Percentiles rank a stretch among this genome's conserved stretches.
phyloP scores from a whole-genome alignment of 169 alveolate species.

The Theileria annulata region DNA sequence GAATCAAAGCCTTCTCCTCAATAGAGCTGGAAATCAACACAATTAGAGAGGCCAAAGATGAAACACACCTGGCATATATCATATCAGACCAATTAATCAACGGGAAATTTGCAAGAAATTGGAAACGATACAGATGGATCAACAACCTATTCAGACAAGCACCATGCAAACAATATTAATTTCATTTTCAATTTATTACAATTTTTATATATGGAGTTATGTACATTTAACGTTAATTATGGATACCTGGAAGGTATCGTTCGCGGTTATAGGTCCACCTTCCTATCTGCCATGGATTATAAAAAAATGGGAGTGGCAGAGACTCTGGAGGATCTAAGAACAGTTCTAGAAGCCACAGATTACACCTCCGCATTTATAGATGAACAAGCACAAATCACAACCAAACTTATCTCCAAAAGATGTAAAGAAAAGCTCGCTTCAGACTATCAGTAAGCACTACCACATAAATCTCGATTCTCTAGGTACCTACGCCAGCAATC shows the following conservation, averaged over 20 bases:
- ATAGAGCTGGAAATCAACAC: slow-evolving; percentile 34
- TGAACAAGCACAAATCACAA: slow-evolving; percentile 91
- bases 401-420: slow-evolving; percentile 87
- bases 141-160: slow-evolving; percentile 64
- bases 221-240: slow-evolving; percentile 91
- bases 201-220: slow-evolving; percentile 85
- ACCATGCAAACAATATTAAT: slow-evolving; percentile 38
- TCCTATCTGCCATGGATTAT: slow-evolving; percentile 93
- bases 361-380: slow-evolving; percentile 92
- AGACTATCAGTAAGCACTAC: slow-evolving; percentile 83
- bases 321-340: slow-evolving; percentile 86
- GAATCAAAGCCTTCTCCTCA: slow-evolving; percentile 46
- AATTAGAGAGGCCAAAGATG: slow-evolving; percentile 56
- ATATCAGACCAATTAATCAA: slow-evolving; percentile 30
- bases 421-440: slow-evolving; percentile 94
- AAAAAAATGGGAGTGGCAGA: slow-evolving; percentile 84
- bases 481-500: slow-evolving; percentile 87
- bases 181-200: slow-evolving; percentile 4
- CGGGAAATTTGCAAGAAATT: slow-evolving; percentile 29
- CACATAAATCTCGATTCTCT: slow-evolving; percentile 64
- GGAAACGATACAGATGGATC: slow-evolving; percentile 54
- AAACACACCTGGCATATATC: slow-evolving; percentile 37
- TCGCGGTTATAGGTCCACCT: slow-evolving; percentile 94
- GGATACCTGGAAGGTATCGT: slow-evolving; percentile 97
- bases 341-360: slow-evolving; percentile 97